Percentiles rank a stretch among this genome's conserved stretches.
Evolutionary conservation across 371 early-diverging fungal species (phyloP).

Genomic region (Entomophthora muscae): DNA sequence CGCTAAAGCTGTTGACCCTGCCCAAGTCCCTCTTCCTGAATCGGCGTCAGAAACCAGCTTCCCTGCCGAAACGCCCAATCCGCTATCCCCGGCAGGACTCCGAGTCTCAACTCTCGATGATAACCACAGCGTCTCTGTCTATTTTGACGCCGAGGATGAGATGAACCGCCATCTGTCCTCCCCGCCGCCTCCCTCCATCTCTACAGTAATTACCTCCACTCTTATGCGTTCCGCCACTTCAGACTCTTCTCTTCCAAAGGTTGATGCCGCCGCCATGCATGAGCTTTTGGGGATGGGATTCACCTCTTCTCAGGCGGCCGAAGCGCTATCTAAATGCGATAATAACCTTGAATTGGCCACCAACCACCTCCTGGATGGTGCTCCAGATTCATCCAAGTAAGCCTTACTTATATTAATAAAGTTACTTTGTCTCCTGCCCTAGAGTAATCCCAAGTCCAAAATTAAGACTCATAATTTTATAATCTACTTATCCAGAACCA

Average conservation of each 20-base stretch:
- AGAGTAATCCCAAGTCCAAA: no score
- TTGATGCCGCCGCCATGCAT: slow-evolving; percentile 12
- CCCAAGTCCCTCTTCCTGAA: background rate
- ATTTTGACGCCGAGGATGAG: background rate
- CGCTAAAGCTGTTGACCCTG: background rate
- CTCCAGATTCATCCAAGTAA: background rate
- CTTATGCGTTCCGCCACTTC: background rate
- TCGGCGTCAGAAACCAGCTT: no score
- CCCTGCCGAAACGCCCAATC: no score
- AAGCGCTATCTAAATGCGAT: slow-evolving; percentile 60
- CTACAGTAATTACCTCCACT: no score
- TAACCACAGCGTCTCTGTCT: background rate
- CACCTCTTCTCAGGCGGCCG: slow-evolving; percentile 46
- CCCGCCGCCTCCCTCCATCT: background rate
- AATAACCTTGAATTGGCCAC: slow-evolving; percentile 57
- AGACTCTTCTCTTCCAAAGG: background rate
- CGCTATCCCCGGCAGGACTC: background rate
- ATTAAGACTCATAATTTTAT: no score
- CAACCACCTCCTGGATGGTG: slow-evolving; percentile 51
- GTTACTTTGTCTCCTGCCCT: no score
- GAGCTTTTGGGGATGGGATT: slow-evolving; percentile 64
- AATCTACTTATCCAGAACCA: no score
- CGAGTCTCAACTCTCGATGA: background rate
- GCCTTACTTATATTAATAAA: no score
- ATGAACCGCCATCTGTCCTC: background rate